Base-by-base conservation (phyloP, 208 protist species). In the Crithidia fasciculata region DNA sequence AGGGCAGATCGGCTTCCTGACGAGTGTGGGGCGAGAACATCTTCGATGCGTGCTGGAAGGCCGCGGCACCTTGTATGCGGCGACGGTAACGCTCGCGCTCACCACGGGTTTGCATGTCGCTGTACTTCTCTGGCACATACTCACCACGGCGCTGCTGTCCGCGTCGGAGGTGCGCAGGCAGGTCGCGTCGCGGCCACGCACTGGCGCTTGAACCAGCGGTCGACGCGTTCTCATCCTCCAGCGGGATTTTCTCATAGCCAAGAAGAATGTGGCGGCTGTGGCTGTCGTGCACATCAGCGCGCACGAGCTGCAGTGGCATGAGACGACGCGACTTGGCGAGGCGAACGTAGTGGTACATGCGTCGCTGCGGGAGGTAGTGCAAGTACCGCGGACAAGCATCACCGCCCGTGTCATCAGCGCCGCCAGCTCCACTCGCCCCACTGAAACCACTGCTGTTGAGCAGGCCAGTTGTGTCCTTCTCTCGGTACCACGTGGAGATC, bases 201-300 rank as follows among this genome's bases (percentile, higher is more conserved):
- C 43, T 16, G 10, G 53, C 37, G 3, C 36, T 44, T 7, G 52
- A 37, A 2, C 61, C 60, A 12, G 40, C 39, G 16, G 8, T 5
- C 28, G 45, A 12, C 39, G 7, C 16, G 40, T 28, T 41, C 12
- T 60, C 68, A 2, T 53, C 63, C 12, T 67, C 43, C 4, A 93
- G 44, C 6, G 76, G 54, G 7, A 86, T 39, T 52, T 69, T 79
- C 49, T 80, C 72, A 67, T 94, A 96, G 15, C 92, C 92, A 47
- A 88, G 83, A 7, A 96, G 69, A 7, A 95, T 66, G 66, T 96
- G 92, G 18, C 50, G 79, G 57, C 84, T 91, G 56, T 76, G 77
- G 39, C 69, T 78, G 52, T 72, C 18, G 50, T 84, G 65, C 0
- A 82, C 59, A 36, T 88, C 76, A 3, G 67, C 41, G 10, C 85